phyloP scores from a whole-genome alignment of 2,329 filamentous ascomycete species.

The Calycina marina region DNA sequence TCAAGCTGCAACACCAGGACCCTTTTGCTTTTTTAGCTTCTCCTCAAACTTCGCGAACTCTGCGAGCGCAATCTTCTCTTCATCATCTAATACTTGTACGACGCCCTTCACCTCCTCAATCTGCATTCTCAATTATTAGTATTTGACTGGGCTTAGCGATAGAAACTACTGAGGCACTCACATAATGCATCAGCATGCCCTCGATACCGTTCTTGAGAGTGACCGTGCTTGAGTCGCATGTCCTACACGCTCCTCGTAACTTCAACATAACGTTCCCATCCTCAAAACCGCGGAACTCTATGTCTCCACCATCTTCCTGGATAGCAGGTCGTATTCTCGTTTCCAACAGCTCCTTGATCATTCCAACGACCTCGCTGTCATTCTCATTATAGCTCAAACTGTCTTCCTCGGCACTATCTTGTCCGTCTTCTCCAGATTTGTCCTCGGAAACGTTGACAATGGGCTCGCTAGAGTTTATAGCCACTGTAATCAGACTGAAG shows the following conservation, averaged over 20 bases:
- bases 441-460: conserved; percentile 61
- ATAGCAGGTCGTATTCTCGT: conserved; percentile 91
- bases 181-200: conserved; percentile 95
- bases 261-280: conserved; percentile 76
- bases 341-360: conserved; percentile 97
- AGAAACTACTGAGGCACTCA: conserved; percentile 32
- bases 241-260: conserved; percentile 82
- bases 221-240: conserved; percentile 92
- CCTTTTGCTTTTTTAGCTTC: conserved; percentile 48
- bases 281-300: conserved; percentile 84
- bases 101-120: conserved; percentile 95
- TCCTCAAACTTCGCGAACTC: conserved; percentile 96
- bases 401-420: conserved; percentile 41
- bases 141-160: background rate
- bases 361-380: conserved; percentile 85
- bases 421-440: conserved; percentile 35
- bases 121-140: conserved; percentile 29
- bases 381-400: conserved; percentile 74
- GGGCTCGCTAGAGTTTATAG: conserved; percentile 67
- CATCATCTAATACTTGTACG: conserved; percentile 76
- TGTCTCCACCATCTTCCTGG: conserved; percentile 94
- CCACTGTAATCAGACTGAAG: conserved; percentile 88
- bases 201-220: conserved; percentile 97
- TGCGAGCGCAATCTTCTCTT: conserved; percentile 73
- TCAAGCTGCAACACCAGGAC: conserved; percentile 15